Evolutionary conservation across 768 basidiomycete species (phyloP), one percentile per base, ranked within the genome.

Genomic region (Austroboletus eburneus): DNA sequence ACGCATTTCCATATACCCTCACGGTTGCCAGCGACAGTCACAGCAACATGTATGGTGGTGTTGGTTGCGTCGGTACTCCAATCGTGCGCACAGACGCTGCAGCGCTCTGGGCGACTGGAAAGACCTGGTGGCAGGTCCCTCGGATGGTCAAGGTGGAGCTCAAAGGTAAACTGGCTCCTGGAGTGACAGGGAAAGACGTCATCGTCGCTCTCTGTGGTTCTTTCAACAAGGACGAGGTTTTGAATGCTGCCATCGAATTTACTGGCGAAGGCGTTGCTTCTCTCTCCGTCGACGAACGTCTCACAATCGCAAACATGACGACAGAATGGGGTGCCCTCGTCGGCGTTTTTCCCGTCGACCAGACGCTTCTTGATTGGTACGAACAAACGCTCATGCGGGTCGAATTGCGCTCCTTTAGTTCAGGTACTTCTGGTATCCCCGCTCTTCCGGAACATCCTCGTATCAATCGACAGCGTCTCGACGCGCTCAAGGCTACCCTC

Each of bases 121-220:
- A 88, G 65, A 98, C 96, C 1, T 99, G 96, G 96, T 98, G 95
- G 96, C 96, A 98, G 69, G 85, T 99, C 27, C 96, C 96, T 13
- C 81, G 91, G 4, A 93, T 97, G 80, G 81, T 99, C 64, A 92
- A 89, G 49, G 95, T 98, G 51, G 92, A 96, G 58, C 73, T 99
- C 40, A 79, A 76, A 47, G 95, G 95, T 6, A 73, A 71, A 49
- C 78, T 98, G 0, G 76, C 87, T 0, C 80, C 85, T 0, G 96
- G 96, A 4, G 95, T 98, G 2, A 94, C 92, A 0, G 96, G 96
- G 27, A 99, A 99, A 68, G 96, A 99, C 61, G 89, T 99, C 35
- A 98, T 99, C 49, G 88, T 99, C 14, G 95, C 96, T 0, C 77
- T 98, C 4, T 97, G 95, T 47, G 92, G 95, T 6, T 85, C 83